Evolutionary conservation across 2,329 filamentous ascomycete species (phyloP).

Genomic region (Berkeleyomyces basicola): DNA sequence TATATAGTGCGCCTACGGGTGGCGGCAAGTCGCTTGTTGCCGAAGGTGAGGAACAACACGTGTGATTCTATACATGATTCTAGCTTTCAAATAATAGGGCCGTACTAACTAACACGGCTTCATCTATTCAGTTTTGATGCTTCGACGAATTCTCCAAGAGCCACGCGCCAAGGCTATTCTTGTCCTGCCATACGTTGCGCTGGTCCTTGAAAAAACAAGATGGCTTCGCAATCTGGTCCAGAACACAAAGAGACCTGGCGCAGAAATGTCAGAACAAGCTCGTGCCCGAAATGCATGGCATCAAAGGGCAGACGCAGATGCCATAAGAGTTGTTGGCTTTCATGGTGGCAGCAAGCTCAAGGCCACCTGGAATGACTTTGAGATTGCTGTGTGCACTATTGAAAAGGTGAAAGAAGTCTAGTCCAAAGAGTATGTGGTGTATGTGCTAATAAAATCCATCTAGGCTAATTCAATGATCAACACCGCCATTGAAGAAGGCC

Average conservation of each 20-base stretch:
- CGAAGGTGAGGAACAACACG: slow-evolving; percentile 26
- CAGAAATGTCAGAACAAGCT: slow-evolving; percentile 20
- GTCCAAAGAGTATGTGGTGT: neutral
- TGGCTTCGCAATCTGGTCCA: slow-evolving; percentile 55
- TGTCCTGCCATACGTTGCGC: slow-evolving; percentile 59
- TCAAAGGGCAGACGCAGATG: slow-evolving; percentile 37
- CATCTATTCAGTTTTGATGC: slow-evolving; percentile 41
- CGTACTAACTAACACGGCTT: slow-evolving; percentile 3
- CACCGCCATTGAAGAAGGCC: slow-evolving; percentile 53
- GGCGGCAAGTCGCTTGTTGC: slow-evolving; percentile 65
- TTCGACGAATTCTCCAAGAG: slow-evolving; percentile 51
- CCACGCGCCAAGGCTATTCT: slow-evolving; percentile 51
- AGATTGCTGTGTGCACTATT: slow-evolving; percentile 64
- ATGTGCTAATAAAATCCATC: slow-evolving; percentile 6
- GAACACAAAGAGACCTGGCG: slow-evolving; percentile 31
- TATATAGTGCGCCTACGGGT: slow-evolving; percentile 67
- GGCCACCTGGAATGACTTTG: slow-evolving; percentile 54
- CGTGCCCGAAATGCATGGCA: slow-evolving; percentile 31
- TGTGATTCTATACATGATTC: neutral
- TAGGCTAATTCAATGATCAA: slow-evolving; percentile 63
- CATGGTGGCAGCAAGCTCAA: slow-evolving; percentile 57
- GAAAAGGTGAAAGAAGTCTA: slow-evolving; percentile 38
- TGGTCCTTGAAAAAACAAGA: slow-evolving; percentile 64
- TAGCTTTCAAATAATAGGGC: neutral
- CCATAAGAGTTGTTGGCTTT: slow-evolving; percentile 51